phyloP scores from a whole-genome alignment of 495 filamentous ascomycete species.

The Daldinia bambusicola region DNA sequence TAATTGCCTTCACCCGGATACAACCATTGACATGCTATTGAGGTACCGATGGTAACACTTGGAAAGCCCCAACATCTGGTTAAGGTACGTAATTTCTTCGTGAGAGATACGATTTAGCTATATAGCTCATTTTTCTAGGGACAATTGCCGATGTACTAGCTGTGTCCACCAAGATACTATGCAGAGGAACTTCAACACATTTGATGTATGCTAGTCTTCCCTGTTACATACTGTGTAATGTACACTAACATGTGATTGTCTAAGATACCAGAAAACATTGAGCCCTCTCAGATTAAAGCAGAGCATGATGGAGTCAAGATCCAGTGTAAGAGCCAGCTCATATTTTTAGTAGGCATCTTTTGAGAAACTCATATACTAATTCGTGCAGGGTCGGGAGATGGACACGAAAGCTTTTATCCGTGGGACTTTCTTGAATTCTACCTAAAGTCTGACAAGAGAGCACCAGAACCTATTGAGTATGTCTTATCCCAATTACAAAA shows the following conservation, averaged over 20 bases:
- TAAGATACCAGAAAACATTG: slow-evolving; percentile 61
- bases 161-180: slow-evolving; percentile 82
- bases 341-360: not conserved
- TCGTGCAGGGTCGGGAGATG: slow-evolving; percentile 62
- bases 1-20: not conserved
- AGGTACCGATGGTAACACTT: slow-evolving; percentile 24
- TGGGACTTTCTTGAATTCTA: slow-evolving; percentile 64
- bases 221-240: slow-evolving; percentile 4
- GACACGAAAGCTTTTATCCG: slow-evolving; percentile 65
- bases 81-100: slow-evolving; percentile 48
- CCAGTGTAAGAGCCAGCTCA: slow-evolving; percentile 50
- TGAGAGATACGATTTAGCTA: not conserved
- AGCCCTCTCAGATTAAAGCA: slow-evolving; percentile 47
- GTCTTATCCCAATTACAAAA: not conserved
- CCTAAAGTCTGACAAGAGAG: slow-evolving; percentile 49
- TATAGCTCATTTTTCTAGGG: slow-evolving; percentile 54
- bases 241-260: slow-evolving; percentile 50
- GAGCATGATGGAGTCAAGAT: slow-evolving; percentile 52
- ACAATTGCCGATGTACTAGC: slow-evolving; percentile 79
- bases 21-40: not conserved
- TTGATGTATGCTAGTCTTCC: slow-evolving; percentile 50
- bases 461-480: slow-evolving; percentile 44
- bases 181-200: slow-evolving; percentile 79
- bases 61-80: slow-evolving; percentile 51
- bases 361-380: slow-evolving; percentile 24